Percentiles rank a stretch among this genome's conserved stretches.
Evolutionary conservation across 2,329 filamentous ascomycete genomes (phyloP).

Genomic region (Pyrenophora graminea): DNA sequence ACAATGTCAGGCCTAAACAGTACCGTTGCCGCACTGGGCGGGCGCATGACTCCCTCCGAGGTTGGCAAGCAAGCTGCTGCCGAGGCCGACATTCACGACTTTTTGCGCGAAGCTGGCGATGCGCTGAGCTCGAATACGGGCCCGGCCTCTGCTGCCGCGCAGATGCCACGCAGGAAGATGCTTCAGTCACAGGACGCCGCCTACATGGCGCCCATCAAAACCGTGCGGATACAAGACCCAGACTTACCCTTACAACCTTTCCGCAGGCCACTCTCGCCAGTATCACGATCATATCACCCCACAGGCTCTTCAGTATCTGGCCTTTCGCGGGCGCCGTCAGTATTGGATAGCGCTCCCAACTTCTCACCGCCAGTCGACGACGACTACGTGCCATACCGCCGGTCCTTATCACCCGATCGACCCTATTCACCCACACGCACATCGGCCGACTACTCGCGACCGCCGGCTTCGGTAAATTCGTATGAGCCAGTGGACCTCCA

Average conservation of each 20-base stretch:
- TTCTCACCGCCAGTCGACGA: conserved; percentile 64
- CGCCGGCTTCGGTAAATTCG: conserved; percentile 69
- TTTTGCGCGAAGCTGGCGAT: conserved; percentile 49
- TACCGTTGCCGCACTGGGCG: conserved; percentile 41
- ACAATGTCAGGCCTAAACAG: conserved; percentile 40
- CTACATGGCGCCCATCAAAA: conserved; percentile 25
- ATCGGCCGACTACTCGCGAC: conserved; percentile 68
- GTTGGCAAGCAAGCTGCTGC: conserved; percentile 38
- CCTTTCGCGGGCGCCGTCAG: conserved; percentile 54
- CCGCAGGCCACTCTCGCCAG: conserved; percentile 48
- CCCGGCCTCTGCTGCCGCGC: conserved; percentile 11
- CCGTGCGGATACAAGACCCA: conserved; percentile 30
- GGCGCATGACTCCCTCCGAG: conserved; percentile 29
- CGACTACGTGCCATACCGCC: conserved; percentile 64
- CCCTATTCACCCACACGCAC: conserved; percentile 60
- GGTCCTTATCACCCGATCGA: conserved; percentile 56
- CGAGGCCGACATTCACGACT: conserved; percentile 50
- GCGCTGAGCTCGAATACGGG: conserved; percentile 30
- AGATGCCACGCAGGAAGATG: conserved; percentile 33
- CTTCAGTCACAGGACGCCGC: conserved; percentile 30
- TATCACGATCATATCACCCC: conserved; percentile 55
- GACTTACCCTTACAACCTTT: conserved; percentile 44
- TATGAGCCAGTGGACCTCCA: conserved; percentile 91
- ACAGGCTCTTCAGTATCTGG: conserved; percentile 49
- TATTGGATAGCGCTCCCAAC: conserved; percentile 55